phyloP scores from a whole-genome alignment of 805 yeast species.

The Cyberlindnera mississippiensis region DNA sequence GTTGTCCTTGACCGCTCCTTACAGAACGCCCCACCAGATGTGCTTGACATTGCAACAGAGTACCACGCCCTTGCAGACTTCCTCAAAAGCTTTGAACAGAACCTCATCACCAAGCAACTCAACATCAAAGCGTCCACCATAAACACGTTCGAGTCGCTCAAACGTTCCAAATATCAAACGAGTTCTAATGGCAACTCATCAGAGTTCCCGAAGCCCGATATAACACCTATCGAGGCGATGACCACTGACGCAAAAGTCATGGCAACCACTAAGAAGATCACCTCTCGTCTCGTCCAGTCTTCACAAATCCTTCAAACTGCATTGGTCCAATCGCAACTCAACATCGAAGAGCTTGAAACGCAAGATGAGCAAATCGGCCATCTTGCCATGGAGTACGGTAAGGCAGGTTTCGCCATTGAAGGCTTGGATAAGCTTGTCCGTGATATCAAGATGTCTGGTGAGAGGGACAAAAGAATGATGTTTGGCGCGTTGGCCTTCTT shows the following conservation, averaged over 20 bases:
- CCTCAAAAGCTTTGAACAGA: constrained; percentile 13
- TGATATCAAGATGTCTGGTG: constrained; percentile 24
- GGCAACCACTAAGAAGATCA: constrained; percentile 26
- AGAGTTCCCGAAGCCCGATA: too few relatives aligned
- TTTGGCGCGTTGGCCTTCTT: constrained; percentile 23
- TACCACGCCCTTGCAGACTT: constrained; percentile 18
- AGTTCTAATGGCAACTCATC: background rate
- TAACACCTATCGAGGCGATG: too few relatives aligned
- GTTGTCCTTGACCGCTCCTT: constrained; percentile 8
- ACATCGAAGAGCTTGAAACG: constrained; percentile 24
- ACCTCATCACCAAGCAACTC: constrained; percentile 18
- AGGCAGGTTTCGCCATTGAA: constrained; percentile 9
- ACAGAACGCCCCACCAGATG: background rate
- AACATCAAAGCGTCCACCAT: constrained; percentile 9
- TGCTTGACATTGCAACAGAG: constrained; percentile 1
- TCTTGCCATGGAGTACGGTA: constrained; percentile 20
- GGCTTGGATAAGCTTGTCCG: constrained; percentile 23
- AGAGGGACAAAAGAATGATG: constrained; percentile 24
- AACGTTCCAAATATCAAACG: constrained; percentile 6
- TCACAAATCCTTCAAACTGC: constrained; percentile 25
- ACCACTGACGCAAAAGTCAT: constrained; percentile 23
- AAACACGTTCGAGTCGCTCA: constrained; percentile 5
- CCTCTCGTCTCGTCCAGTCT: constrained; percentile 23
- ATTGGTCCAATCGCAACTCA: constrained; percentile 25
- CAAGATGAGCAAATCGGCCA: constrained; percentile 21